A percentile compares a stretch with the other conserved stretches of the same genome.
These are phyloP conservation scores for Leptomonas seymouri DNA, from an alignment of 208 protist species.

Conservation along the genomic window DNA sequence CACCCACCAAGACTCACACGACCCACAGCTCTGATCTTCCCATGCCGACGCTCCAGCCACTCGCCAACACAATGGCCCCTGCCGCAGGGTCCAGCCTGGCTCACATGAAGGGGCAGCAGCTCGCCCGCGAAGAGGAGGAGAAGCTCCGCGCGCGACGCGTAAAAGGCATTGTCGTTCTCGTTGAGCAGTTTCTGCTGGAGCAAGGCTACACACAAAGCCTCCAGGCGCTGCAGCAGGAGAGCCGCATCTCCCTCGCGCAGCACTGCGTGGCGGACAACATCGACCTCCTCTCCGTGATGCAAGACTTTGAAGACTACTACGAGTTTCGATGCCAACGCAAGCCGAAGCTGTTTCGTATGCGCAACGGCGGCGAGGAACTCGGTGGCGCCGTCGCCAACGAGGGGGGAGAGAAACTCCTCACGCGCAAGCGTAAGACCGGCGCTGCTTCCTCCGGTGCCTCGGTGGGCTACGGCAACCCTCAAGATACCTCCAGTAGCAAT, in stretches of 20 bases:
- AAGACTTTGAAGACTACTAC: conserved; percentile 91
- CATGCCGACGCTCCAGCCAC: conserved; percentile 58
- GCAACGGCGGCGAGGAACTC: conserved; percentile 31
- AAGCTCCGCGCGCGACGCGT: conserved; percentile 68
- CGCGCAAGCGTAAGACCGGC: conserved; percentile 27
- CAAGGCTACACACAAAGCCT: conserved; percentile 80
- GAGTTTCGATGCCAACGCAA: conserved; percentile 84
- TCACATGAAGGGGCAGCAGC: conserved; percentile 80
- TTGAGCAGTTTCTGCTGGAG: conserved; percentile 85
- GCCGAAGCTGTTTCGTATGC: conserved; percentile 78
- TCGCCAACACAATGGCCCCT: conserved; percentile 66
- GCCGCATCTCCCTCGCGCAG: conserved; percentile 67
- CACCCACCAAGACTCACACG: no score
- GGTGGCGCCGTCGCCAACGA: conserved; percentile 35
- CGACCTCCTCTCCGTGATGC: conserved; percentile 77
- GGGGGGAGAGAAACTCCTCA: conserved; percentile 42
- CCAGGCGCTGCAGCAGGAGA: conserved; percentile 85
- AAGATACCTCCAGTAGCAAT: not conserved
- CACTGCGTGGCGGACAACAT: conserved; percentile 89
- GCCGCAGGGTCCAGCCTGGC: conserved; percentile 69
- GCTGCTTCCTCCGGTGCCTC: not conserved
- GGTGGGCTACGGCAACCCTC: conserved; percentile 6
- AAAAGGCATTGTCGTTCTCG: conserved; percentile 79
- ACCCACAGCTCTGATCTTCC: no score
- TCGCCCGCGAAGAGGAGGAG: conserved; percentile 84